Evolutionary conservation across 768 basidiomycete genomes (phyloP), one percentile per base, ranked within the genome.

Genomic region (Antrodiella citrinella): DNA sequence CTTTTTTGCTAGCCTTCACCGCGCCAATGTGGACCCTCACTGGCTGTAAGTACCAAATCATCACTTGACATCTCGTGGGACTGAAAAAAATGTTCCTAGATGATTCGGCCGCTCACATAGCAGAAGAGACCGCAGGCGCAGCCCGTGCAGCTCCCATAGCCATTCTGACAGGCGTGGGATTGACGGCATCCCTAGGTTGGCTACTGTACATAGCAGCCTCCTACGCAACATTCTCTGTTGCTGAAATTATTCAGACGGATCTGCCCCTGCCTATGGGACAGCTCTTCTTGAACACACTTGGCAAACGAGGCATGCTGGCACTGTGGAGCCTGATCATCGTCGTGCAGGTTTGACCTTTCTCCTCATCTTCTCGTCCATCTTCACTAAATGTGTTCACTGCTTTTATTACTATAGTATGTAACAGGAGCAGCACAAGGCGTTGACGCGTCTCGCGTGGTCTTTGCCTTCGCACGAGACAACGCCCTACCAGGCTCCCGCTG

Each of bases 21-120:
- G 71, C 85, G 1, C 81, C 84, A 0, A 86, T 86, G 85, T 86
- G 84, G 84, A 85, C 83, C 2, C 65, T 87, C 49, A 86, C 85
- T 2, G 85, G 84, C 53, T 87, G 84, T 85, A 49, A 57, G 81
- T 64, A 21, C 4, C 15, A 18, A 23, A 35, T 50, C 20, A 23
- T 13, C 19, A 54, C 52, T 46, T 39, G 53, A 12, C 10, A 19
- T 35, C 19, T 15, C 9, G 45, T 13, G 24, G 5, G 5, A 41
- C 2, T 18, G 21, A 45, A 21, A n/a, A n/a, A n/a, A n/a, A n/a
- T n/a, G n/a, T n/a, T n/a, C 30, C 11, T 54, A 86, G 84, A 87
- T 54, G 84, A 86, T 58, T 86, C 84, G 26, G 85, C 85, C 4
- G 83, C 82, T 22, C 84, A 86, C 55, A 80, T 87, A 43, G 77